Base-by-base conservation (phyloP, 148 eudicot genomes). In the Mesembryanthemum crystallinum region DNA sequence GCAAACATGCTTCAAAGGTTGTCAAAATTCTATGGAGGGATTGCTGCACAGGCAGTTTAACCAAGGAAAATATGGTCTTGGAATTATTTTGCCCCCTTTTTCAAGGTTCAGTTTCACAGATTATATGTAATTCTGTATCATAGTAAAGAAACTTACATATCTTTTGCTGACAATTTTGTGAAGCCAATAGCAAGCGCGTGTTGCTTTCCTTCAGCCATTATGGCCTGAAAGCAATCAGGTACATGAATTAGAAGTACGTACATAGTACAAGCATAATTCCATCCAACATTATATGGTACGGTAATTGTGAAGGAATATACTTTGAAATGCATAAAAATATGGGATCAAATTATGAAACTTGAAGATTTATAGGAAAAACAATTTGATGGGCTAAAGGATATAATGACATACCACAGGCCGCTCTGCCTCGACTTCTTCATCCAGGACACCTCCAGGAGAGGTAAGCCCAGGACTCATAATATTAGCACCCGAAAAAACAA, bases 101-200 rank as follows among this genome's bases (percentile, higher is more conserved):
- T 25, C 71, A 35, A 72, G 35, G 43, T 55, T 42, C 59, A 8
- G 32, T 58, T 73, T 72, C 37, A 49, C 23, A 73, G 24, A 74
- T 29, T 43, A 68, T 21, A 3, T 35, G 39, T 35, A 35, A 35
- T 35, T 35, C 39, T 14, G 49, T 13, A 58, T 43, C 13, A 42
- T 13, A 73, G 23, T 25, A 15, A 11, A 30, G 52, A 64, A 76
- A 84, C 99, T 92, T 83, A 95, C 99, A 95, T 95, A 78, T 92
- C 90, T 79, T 92, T 95, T 54, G 99, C 97, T 3, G 99, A 90
- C 94, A 95, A 90, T 87, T 95, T 95, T 21, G 99, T 92, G 79
- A 89, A 95, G 77, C 97, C 99, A 78, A 95, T 95, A 59, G 99
- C 99, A 65, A 95, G 99, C 80, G 99, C 99, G 86, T 95, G 97